A percentile compares a stretch with the other conserved stretches of the same genome.
Evolutionary conservation across 371 early-diverging fungal species (phyloP).

Genomic region (Mucor ambiguus): DNA sequence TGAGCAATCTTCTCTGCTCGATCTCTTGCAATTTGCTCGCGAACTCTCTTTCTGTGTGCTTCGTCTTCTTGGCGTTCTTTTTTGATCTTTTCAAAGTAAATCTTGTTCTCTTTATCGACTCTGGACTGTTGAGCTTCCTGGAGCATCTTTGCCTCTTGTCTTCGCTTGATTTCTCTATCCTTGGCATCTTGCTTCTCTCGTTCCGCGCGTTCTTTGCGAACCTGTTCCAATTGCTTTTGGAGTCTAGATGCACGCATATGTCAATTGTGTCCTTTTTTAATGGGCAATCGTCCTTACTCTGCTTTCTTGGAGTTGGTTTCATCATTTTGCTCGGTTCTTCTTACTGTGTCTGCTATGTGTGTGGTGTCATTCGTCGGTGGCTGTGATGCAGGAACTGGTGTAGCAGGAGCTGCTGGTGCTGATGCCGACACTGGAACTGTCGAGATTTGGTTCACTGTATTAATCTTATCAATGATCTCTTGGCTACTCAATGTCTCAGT

Average conservation of each 20-base stretch:
- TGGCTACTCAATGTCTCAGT: slow-evolving; percentile 18
- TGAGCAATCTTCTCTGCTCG: slow-evolving; percentile 39
- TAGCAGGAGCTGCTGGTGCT: background rate
- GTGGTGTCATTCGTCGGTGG: background rate
- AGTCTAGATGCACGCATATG: slow-evolving; percentile 20
- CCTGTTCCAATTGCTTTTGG: slow-evolving; percentile 40
- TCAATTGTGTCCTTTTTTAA: background rate
- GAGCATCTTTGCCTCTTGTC: slow-evolving; percentile 39
- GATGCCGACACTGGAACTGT: background rate
- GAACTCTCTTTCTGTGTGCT: slow-evolving; percentile 40
- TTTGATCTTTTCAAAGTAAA: slow-evolving; percentile 42
- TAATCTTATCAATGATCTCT: slow-evolving; percentile 24
- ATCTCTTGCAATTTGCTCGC: slow-evolving; percentile 50
- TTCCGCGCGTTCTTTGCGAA: slow-evolving; percentile 38
- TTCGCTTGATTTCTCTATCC: slow-evolving; percentile 42
- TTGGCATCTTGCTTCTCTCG: slow-evolving; percentile 34
- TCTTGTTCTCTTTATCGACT: slow-evolving; percentile 35
- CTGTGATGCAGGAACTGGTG: background rate
- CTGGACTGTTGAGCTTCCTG: slow-evolving; percentile 31
- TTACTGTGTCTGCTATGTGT: background rate
- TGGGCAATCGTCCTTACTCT: slow-evolving; percentile 11
- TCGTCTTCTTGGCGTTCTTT: slow-evolving; percentile 47
- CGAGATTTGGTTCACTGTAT: background rate
- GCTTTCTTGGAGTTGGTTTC: slow-evolving; percentile 18
- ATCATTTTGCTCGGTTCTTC: background rate